Evolutionary conservation across 2,329 filamentous ascomycete genomes (phyloP), one percentile per base, ranked within the genome.

Genomic region (Rutstroemia sp.): DNA sequence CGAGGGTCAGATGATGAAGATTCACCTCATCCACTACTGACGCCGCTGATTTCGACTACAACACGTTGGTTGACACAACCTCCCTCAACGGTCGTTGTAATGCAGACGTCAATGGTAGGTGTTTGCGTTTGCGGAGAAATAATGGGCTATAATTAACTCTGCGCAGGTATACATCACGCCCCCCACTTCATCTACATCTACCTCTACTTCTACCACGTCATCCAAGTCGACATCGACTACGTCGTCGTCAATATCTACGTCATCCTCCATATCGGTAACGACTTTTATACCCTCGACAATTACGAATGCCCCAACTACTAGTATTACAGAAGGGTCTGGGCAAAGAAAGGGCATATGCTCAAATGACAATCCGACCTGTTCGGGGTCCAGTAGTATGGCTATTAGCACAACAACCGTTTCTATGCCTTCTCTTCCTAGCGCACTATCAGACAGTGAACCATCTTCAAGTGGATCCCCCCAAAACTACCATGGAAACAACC

Each of bases 361-460:
- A 21, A 4, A 25, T 10, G 19, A 14, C 12, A 12, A 46, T 6
- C n/a, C 12, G 8, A 14, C 12, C 12, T 19, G 18, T 46, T 12
- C 42, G 25, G 25, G 25, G 25, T 27, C 25, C 7, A 27, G 25
- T 27, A 27, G 25, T 27, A 27, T 27, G 25, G 25, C 25, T 27
- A 27, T 27, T 19, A 18, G 3, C 39, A 42, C 39, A 4, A 42
- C 14, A 3, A 42, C 39, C 16, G 18, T 19, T 42, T 21, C 42
- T 23, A 14, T 4, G 19, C 16, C 8, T 25, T 3, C 42, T 18
- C 16, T 47, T 8, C 49, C 58, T 4, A 52, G 44, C 12, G 39
- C 58, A 25, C 38, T 37, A 30, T 21, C 25, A 49, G 54, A 49
- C n/a, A 34, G 50, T 42, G 27, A 44, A 9, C 25, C 57, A 14